Conservation (phyloP, 129 eudicot species). For the Flaveria robusta region DNA sequence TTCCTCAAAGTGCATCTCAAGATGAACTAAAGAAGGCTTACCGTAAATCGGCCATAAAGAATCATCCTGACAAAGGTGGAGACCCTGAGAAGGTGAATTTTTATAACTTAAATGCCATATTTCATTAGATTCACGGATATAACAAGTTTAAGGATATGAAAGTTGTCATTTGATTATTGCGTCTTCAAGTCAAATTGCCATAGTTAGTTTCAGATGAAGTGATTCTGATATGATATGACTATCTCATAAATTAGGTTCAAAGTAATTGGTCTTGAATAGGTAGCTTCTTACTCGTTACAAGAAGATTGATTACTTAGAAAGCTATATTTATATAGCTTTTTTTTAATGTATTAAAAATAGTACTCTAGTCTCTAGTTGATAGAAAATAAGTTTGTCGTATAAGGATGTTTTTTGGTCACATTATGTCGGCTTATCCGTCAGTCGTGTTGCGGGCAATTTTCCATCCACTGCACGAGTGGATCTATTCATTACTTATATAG, state of each 20-base stretch:
- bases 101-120: slow-evolving; percentile 11
- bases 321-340: not conserved
- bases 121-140: not conserved
- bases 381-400: not conserved
- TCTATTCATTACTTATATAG: not conserved
- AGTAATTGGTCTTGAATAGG: not conserved
- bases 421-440: too few species aligned
- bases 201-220: not conserved
- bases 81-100: slow-evolving; percentile 79
- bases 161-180: not conserved
- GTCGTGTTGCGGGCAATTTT: too few species aligned
- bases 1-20: slow-evolving; percentile 57
- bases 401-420: not conserved
- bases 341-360: not conserved
- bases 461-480: too few species aligned
- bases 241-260: not conserved
- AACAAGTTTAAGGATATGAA: not conserved
- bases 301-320: not conserved
- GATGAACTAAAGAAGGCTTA: slow-evolving; percentile 92
- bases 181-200: not conserved
- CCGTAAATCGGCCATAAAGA: slow-evolving; percentile 74
- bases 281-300: not conserved
- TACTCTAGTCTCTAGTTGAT: not conserved
- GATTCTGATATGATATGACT: not conserved
- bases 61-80: slow-evolving; percentile 95